Evolutionary conservation across 2,329 filamentous ascomycete species (phyloP).

Genomic region (Ceratocystis cubensis): DNA sequence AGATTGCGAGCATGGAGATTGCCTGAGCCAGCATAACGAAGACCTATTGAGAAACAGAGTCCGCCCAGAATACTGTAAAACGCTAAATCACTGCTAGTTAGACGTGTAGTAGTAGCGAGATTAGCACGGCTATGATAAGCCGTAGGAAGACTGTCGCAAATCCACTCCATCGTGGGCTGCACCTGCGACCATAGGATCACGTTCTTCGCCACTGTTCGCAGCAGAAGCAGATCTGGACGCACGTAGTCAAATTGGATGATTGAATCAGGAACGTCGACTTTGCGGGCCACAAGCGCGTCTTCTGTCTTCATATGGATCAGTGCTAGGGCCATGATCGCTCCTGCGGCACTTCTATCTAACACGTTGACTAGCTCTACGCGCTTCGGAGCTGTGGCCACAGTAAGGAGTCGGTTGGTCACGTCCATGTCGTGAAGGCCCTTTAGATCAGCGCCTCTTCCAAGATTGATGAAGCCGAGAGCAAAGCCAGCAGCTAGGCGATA

Average conservation of each 20-base stretch:
- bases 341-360: conserved; percentile 81
- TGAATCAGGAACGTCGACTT: conserved; percentile 87
- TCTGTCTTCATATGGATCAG: conserved; percentile 97
- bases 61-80: conserved; percentile 89
- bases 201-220: conserved; percentile 80
- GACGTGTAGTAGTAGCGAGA: conserved; percentile 32
- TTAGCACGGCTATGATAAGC: conserved; percentile 50
- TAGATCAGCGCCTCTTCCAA: conserved; percentile 79
- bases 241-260: conserved; percentile 89
- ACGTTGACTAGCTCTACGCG: conserved; percentile 87
- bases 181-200: conserved; percentile 88
- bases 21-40: conserved; percentile 63
- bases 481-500: conserved; percentile 92
- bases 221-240: conserved; percentile 78
- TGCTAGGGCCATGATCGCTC: conserved; percentile 79
- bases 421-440: conserved; percentile 88
- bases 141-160: conserved; percentile 57
- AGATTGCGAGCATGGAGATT: conserved; percentile 63
- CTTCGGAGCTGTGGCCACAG: conserved; percentile 76
- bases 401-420: conserved; percentile 74
- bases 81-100: conserved; percentile 74
- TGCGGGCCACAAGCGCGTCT: conserved; percentile 71
- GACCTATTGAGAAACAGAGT: conserved; percentile 66
- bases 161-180: conserved; percentile 59
- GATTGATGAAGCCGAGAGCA: conserved; percentile 83